Conservation (phyloP, 2,329 filamentous ascomycete genomes). For the Ophiostoma sp. region DNA sequence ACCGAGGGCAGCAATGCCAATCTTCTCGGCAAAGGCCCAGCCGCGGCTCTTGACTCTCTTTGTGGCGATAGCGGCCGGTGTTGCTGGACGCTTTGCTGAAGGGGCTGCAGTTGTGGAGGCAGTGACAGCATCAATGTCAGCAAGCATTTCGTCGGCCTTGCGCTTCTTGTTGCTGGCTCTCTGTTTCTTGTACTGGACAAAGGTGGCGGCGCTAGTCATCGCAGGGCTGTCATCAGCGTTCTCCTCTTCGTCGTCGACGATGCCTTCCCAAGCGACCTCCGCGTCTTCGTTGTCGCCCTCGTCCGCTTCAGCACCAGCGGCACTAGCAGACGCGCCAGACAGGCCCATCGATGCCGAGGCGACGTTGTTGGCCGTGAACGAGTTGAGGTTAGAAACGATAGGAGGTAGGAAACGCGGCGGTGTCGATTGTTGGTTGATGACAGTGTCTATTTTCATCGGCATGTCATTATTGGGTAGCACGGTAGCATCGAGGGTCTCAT, state of each 20-base stretch:
- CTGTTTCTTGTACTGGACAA: background rate
- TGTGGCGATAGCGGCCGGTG: constrained; percentile 8
- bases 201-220: background rate
- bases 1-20: constrained; percentile 43
- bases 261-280: background rate
- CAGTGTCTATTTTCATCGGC: background rate
- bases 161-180: constrained; percentile 33
- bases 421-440: background rate
- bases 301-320: background rate
- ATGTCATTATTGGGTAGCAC: background rate
- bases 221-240: background rate
- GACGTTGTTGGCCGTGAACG: background rate
- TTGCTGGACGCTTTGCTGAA: constrained; percentile 27
- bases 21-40: constrained; percentile 29
- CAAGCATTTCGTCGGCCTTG: constrained; percentile 37
- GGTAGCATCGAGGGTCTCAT: background rate
- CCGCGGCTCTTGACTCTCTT: constrained; percentile 5
- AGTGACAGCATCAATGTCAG: background rate
- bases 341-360: background rate
- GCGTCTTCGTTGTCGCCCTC: background rate
- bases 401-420: background rate
- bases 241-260: background rate
- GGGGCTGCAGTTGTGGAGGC: background rate
- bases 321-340: background rate
- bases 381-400: background rate